Base-by-base conservation (phyloP, 305 asterid species). In the Ajuga reptans region DNA sequence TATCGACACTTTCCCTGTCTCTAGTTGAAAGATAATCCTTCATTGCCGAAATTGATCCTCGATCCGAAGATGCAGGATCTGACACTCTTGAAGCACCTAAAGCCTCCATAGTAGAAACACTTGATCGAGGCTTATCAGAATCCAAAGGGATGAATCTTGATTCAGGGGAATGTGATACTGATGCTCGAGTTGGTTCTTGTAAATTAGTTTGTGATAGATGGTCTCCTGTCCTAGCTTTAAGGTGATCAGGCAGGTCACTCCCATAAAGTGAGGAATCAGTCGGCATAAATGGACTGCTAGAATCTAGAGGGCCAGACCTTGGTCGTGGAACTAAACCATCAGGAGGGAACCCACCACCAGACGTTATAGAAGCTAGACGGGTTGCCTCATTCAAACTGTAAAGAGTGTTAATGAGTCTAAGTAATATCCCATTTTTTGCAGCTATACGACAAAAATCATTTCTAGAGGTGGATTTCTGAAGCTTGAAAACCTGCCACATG, bases 401-500 rank as follows among this genome's bases (percentile, higher is more conserved):
- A 71, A 94, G 96, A 64, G 98, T 87, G 83, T 94, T 91, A 74
- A 88, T 85, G 64, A 94, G 97, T 84, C 99, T 84, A 64, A 86
- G 94, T 70, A 94, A 69, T 80, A 94, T 89, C 73, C 99, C 99
- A 72, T 83, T 87, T 82, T 88, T 94, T 72, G 98, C 95, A 71
- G 99, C 90, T 80, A 91, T 85, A 69, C 97, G 95, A 73, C 95
- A 89, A 80, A 94, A 94, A 84, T 89, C 97, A 84, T 86, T 91
- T 81, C 95, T 86, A 57, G 96, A 84, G 78, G 98, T 88, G 29
- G 95, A 89, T 66, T 90, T 87, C 81, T 89, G 99, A 82, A 94
- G 98, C 88, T 91, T 94, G 87, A 94, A 89, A 66, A 94, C 93
- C 88, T 94, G 98, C 99, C 98, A 94, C 96, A 89, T 89, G 82